phyloP scores from a whole-genome alignment of 2,329 filamentous ascomycete species.

The Penicillium sp. region DNA sequence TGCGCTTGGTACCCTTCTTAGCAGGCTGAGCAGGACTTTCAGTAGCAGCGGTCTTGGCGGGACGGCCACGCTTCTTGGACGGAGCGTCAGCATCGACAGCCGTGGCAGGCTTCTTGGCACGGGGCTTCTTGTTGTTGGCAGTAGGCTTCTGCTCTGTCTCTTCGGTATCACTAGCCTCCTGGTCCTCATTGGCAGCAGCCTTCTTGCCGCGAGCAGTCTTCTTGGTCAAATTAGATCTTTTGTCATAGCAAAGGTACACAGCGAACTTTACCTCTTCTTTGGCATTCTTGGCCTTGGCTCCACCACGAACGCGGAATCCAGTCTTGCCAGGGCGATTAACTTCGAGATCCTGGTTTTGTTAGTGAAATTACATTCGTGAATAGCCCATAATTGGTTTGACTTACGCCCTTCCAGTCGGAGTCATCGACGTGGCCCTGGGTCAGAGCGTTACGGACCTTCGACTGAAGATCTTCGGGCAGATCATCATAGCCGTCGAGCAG shows the following conservation, averaged over 20 bases:
- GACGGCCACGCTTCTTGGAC: slow-evolving; percentile 24
- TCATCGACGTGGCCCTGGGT: slow-evolving; percentile 76
- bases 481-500: slow-evolving; percentile 80
- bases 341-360: slow-evolving; percentile 62
- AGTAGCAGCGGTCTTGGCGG: slow-evolving; percentile 15
- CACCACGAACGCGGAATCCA: slow-evolving; percentile 56
- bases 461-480: slow-evolving; percentile 64
- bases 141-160: slow-evolving; percentile 12
- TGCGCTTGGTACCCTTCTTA: slow-evolving; percentile 19
- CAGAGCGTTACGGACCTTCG: slow-evolving; percentile 71
- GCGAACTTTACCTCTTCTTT: slow-evolving; percentile 22
- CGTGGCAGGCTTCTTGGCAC: slow-evolving; percentile 12
- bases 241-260: background rate
- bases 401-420: slow-evolving; percentile 85
- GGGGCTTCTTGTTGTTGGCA: slow-evolving; percentile 8
- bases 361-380: background rate
- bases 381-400: slow-evolving; percentile 28
- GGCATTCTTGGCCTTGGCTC: slow-evolving; percentile 37
- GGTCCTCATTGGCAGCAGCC: background rate
- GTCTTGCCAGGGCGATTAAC: slow-evolving; percentile 67
- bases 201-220: slow-evolving; percentile 7
- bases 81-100: slow-evolving; percentile 14
- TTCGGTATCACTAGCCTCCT: background rate
- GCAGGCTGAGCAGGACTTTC: slow-evolving; percentile 5
- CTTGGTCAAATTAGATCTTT: slow-evolving; percentile 8